Base-by-base conservation (phyloP, 2,329 filamentous ascomycete species). In the Dendrostoma leiphaemia region DNA sequence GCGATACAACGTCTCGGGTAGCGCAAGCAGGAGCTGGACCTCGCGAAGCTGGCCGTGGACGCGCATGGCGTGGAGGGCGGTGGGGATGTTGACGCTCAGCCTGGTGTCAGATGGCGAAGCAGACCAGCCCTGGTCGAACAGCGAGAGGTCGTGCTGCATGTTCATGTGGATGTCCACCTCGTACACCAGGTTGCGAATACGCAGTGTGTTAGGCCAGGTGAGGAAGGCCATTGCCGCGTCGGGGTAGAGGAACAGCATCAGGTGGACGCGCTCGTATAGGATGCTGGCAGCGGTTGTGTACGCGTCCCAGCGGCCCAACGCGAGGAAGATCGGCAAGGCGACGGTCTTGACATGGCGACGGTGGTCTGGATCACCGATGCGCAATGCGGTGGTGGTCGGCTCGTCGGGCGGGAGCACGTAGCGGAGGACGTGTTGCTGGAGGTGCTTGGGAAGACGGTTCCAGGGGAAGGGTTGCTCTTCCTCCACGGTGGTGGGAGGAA, bases 161-260 rank as follows among this genome's bases (percentile, higher is more conserved):
- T 48, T 37, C 37, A 56, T 34, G 15, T 26, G 28, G 19, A 56
- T 19, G 19, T 28, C 37, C 12, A 56, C 2, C 3, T 40, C 31
- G 5, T 7, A n/a, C 15, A 56, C 49, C 24, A 53, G 34, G 26
- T 15, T 38, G n/a, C 54, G 46, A 6, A 40, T n/a, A 9, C 44
- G 44, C 10, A 53, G 21, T 3, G 45, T 31, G 29, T 6, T 8
- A 6, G 17, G 31, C 12, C 37, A 53, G 10, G 54, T 53, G 31
- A 56, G 38, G 28, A 56, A 56, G n/a, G 15, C 15, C 54, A 56
- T 48, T 12, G 49, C 44, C 35, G 37, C 38, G 44, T 4, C 37
- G 24, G 26, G 41, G 26, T 17, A 45, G 3, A 12, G 31, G 29
- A 43, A 34, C 15, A 53, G 32, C 2, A 31, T 9, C 17, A 56